These are phyloP conservation scores for Austropuccinia psidii DNA, from an alignment of 1,284 basidiomycete genomes.

Conservation along the genomic window DNA sequence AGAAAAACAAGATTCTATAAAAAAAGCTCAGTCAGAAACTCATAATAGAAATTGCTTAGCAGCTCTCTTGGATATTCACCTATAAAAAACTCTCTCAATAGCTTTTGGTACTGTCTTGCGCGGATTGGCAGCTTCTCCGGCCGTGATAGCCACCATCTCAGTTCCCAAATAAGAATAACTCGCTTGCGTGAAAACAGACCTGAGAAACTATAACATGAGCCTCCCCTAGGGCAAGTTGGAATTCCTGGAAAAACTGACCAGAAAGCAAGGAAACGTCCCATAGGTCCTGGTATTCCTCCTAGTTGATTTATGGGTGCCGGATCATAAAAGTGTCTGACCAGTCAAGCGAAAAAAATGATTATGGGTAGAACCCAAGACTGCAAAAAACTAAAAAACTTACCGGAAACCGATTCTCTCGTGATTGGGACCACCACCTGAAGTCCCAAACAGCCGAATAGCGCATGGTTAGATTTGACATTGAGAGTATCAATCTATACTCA, in stretches of 20 bases:
- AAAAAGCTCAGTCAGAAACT: neutral
- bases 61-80: too few relatives aligned
- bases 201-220: neutral
- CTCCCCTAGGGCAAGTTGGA: conserved; percentile 53
- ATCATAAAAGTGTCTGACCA: conserved; percentile 64
- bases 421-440: conserved; percentile 58
- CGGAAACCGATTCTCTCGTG: conserved; percentile 51
- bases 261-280: conserved; percentile 48
- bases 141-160: conserved; percentile 44
- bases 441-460: neutral
- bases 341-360: neutral
- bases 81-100: conserved; percentile 69
- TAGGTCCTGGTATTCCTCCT: conserved; percentile 44
- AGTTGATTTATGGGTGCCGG: conserved; percentile 55
- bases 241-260: conserved; percentile 57
- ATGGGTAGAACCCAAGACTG: neutral
- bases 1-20: conserved; percentile 43
- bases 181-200: neutral
- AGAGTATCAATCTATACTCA: neutral
- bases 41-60: too few relatives aligned
- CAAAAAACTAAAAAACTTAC: conserved; percentile 31
- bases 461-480: neutral
- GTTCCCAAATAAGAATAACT: neutral
- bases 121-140: conserved; percentile 57
- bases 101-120: conserved; percentile 71